A percentile compares a stretch with the other conserved stretches of the same genome.
Evolutionary conservation across 1,139 yeast genomes (phyloP).

Genomic region (Zhuliangozyma blackwelliae): DNA sequence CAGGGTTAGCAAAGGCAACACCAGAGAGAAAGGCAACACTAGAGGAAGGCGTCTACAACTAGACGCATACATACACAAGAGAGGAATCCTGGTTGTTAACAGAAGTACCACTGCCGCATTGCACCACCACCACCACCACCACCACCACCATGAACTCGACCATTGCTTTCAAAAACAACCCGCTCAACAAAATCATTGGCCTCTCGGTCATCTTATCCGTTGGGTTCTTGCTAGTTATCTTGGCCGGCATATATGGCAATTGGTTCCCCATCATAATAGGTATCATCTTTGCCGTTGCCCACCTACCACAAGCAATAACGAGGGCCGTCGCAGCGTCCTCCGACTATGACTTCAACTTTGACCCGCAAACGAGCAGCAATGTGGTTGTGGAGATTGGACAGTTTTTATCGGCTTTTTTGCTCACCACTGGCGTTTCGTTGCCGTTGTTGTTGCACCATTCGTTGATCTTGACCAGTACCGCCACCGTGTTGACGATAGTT

Average conservation of each 20-base stretch:
- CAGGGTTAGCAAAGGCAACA: no score
- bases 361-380: constrained; percentile 29
- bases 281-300: constrained; percentile 53
- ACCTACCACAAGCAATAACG: constrained; percentile 56
- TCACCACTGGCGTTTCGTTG: constrained; percentile 62
- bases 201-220: constrained; percentile 70
- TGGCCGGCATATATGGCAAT: constrained; percentile 71
- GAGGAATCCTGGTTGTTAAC: no score
- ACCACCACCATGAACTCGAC: constrained; percentile 27
- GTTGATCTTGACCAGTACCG: constrained; percentile 51
- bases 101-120: no score
- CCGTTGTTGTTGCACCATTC: constrained; percentile 68
- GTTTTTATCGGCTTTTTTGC: constrained; percentile 62
- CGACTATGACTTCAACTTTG: constrained; percentile 46
- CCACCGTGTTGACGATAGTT: constrained; percentile 56
- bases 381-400: constrained; percentile 56
- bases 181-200: constrained; percentile 69
- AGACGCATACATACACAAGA: no score
- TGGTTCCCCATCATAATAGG: constrained; percentile 74
- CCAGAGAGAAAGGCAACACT: no score
- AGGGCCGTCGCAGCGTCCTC: constrained; percentile 28
- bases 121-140: no score
- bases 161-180: constrained; percentile 36
- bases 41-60: no score
- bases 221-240: constrained; percentile 74